Evolutionary conservation across 768 basidiomycete genomes (phyloP).

Genomic region (Termitomyces sp.): DNA sequence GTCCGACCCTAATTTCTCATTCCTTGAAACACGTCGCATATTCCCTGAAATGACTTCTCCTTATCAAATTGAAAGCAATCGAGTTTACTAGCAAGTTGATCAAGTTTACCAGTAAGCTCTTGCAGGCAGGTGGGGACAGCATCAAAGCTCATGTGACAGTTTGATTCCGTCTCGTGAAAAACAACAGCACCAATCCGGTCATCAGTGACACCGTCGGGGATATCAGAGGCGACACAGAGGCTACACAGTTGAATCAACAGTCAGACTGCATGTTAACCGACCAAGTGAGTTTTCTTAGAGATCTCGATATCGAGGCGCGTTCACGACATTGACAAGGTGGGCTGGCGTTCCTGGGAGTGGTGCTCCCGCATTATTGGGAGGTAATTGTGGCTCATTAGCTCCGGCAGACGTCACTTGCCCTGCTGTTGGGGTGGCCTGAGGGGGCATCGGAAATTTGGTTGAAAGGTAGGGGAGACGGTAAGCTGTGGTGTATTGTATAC

Average conservation of each 20-base stretch:
- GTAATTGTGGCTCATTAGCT: not conserved
- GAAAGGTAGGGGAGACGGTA: no score
- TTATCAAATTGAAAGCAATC: no score
- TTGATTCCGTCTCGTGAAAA: not conserved
- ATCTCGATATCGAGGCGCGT: no score
- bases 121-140: not conserved
- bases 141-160: no score
- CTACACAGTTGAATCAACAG: not conserved
- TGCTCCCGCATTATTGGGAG: not conserved
- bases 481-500: no score
- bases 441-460: not conserved
- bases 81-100: not conserved
- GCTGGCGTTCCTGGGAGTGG: not conserved
- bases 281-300: not conserved
- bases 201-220: not conserved
- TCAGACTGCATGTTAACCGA: not conserved
- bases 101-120: not conserved
- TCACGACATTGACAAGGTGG: not conserved
- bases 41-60: not conserved
- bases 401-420: not conserved
- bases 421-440: not conserved
- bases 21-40: not conserved
- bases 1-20: not conserved
- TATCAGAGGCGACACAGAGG: not conserved
- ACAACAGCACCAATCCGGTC: not conserved